phyloP scores from a whole-genome alignment of 495 filamentous ascomycete species.

The Podospora fimiseda region DNA sequence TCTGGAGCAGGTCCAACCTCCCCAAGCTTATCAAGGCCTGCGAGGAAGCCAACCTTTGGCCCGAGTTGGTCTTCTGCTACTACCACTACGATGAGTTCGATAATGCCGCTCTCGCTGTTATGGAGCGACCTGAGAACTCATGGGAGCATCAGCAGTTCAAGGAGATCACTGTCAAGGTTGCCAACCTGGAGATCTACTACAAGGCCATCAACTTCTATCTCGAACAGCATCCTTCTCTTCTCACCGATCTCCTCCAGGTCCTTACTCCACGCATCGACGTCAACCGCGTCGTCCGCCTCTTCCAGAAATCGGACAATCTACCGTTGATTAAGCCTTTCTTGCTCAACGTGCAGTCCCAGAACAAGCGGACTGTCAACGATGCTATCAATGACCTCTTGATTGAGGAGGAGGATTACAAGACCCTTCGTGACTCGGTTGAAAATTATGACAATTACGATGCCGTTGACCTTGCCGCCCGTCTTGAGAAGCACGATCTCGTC shows the following conservation, averaged over 20 bases:
- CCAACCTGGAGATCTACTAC: slow-evolving; percentile 99
- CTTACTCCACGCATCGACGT: slow-evolving; percentile 93
- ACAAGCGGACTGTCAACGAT: slow-evolving; percentile 96
- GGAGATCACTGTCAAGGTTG: slow-evolving; percentile 96
- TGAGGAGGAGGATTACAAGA: slow-evolving; percentile 99
- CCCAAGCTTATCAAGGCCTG: slow-evolving; percentile 95
- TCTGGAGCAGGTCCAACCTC: slow-evolving; percentile 98
- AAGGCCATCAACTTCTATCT: slow-evolving; percentile 96
- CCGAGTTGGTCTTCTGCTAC: slow-evolving; percentile 97
- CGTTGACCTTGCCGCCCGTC: slow-evolving; percentile 84
- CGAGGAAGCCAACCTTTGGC: slow-evolving; percentile 95
- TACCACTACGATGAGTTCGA: slow-evolving; percentile 99
- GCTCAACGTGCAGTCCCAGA: slow-evolving; percentile 91
- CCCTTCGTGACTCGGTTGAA: slow-evolving; percentile 91
- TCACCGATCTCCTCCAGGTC: slow-evolving; percentile 91
- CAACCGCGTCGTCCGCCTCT: slow-evolving; percentile 96
- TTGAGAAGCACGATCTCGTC: slow-evolving; percentile 94
- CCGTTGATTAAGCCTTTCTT: slow-evolving; percentile 99
- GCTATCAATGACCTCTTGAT: slow-evolving; percentile 98
- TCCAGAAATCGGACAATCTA: slow-evolving; percentile 96
- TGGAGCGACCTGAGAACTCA: slow-evolving; percentile 95
- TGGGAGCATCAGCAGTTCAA: slow-evolving; percentile 99
- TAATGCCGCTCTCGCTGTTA: slow-evolving; percentile 96
- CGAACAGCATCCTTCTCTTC: slow-evolving; percentile 87
- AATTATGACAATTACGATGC: slow-evolving; percentile 99